Percentiles rank a stretch among this genome's conserved stretches.
phyloP scores from a whole-genome alignment of 2,329 filamentous ascomycete genomes.

The Fusarium kyushuense region DNA sequence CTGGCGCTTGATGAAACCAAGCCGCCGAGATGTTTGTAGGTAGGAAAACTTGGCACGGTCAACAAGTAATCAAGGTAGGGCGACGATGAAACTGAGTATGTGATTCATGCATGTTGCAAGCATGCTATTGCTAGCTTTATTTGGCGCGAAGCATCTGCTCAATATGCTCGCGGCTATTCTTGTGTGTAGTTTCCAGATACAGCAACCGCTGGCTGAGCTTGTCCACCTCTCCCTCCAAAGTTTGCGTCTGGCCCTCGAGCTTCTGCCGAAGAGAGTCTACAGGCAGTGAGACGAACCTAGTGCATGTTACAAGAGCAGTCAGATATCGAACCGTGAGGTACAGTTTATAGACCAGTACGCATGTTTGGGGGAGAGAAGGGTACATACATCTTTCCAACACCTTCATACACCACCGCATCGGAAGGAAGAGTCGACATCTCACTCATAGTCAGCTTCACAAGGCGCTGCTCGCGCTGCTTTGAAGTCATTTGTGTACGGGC shows the following conservation, averaged over 20 bases:
- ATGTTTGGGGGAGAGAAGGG: not conserved
- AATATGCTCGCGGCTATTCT: slow-evolving; percentile 92
- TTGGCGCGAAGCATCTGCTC: slow-evolving; percentile 82
- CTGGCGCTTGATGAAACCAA: slow-evolving; percentile 33
- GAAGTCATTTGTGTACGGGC: slow-evolving; percentile 85
- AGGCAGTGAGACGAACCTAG: slow-evolving; percentile 88
- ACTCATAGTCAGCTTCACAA: slow-evolving; percentile 86
- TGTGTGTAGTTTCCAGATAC: slow-evolving; percentile 93
- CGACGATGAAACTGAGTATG: not conserved
- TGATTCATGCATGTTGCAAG: not conserved
- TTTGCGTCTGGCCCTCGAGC: slow-evolving; percentile 78
- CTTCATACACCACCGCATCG: slow-evolving; percentile 88
- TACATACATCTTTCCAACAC: slow-evolving; percentile 94
- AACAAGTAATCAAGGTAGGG: not conserved
- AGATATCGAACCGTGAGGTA: slow-evolving; percentile 6
- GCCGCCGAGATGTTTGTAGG: not conserved
- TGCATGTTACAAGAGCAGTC: slow-evolving; percentile 3
- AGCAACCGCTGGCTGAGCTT: slow-evolving; percentile 88
- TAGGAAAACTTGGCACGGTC: not conserved
- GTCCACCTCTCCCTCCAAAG: slow-evolving; percentile 81
- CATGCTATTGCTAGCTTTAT: slow-evolving; percentile 25
- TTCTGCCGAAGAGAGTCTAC: slow-evolving; percentile 80
- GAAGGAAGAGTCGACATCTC: slow-evolving; percentile 83
- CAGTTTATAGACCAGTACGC: not conserved
- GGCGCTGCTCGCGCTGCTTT: slow-evolving; percentile 89